These are phyloP conservation scores for Arachnomyces sp. DNA, from an alignment of 2,329 filamentous ascomycete genomes.

Conservation along the genomic window DNA sequence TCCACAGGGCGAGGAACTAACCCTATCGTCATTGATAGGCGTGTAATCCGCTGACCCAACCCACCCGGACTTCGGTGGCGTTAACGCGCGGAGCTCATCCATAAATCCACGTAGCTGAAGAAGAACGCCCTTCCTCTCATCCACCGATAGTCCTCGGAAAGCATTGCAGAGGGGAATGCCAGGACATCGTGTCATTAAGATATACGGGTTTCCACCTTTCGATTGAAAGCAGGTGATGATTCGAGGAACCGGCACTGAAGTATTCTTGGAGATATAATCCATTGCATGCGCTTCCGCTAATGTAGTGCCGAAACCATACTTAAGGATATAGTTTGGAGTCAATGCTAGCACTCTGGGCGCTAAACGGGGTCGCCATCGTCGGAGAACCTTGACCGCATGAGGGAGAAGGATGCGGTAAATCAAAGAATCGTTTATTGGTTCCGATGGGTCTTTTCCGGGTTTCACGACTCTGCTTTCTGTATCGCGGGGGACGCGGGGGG, in stretches of 20 bases:
- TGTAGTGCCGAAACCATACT: constrained; percentile 22
- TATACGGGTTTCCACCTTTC: constrained; percentile 33
- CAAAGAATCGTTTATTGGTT: no score
- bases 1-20: constrained; percentile 21
- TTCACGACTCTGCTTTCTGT: no score
- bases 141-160: constrained; percentile 14
- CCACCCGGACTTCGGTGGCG: constrained; percentile 5
- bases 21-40: constrained; percentile 21
- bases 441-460: no score
- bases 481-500: no score
- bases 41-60: constrained; percentile 12
- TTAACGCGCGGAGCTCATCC: constrained; percentile 11
- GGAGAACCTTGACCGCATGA: no score
- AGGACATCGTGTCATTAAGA: constrained; percentile 39
- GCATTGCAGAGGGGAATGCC: constrained; percentile 19
- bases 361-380: no score
- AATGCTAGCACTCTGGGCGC: no score
- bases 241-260: constrained; percentile 39
- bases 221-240: constrained; percentile 37
- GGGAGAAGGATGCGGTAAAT: no score
- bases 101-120: constrained; percentile 10
- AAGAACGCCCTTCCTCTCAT: constrained; percentile 6
- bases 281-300: constrained; percentile 37
- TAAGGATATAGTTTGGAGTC: constrained; percentile 16
- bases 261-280: constrained; percentile 34